Conservation (phyloP, 2,329 filamentous ascomycete genomes). For the Phaeosphaeriaceae sp. region DNA sequence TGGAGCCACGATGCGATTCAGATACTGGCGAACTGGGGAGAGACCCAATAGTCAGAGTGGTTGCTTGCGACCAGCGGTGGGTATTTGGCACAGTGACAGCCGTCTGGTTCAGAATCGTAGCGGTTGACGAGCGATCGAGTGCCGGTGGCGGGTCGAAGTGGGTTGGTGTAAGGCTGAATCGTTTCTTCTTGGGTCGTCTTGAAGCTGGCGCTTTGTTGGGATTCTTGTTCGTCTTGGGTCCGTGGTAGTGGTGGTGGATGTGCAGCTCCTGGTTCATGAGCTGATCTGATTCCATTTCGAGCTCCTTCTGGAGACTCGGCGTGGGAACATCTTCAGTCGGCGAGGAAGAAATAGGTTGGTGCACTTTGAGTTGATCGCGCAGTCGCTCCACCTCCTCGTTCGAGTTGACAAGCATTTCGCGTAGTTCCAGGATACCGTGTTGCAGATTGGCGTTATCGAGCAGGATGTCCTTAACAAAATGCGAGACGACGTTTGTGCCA, state of each 20-base stretch:
- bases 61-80: constrained; percentile 70
- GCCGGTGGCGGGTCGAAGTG: constrained; percentile 53
- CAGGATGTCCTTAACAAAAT: constrained; percentile 94
- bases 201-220: constrained; percentile 56
- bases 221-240: constrained; percentile 49
- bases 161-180: constrained; percentile 67
- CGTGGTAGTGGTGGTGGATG: constrained; percentile 92
- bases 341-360: constrained; percentile 68
- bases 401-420: constrained; percentile 87
- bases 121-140: constrained; percentile 56
- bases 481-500: constrained; percentile 79
- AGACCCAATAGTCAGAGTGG: constrained; percentile 72
- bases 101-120: constrained; percentile 69
- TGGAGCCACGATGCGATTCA: constrained; percentile 69
- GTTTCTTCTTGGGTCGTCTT: constrained; percentile 73
- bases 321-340: constrained; percentile 31
- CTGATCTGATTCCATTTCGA: constrained; percentile 55
- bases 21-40: constrained; percentile 83
- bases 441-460: constrained; percentile 96
- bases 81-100: constrained; percentile 64
- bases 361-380: constrained; percentile 79
- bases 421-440: constrained; percentile 86
- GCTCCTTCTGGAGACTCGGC: constrained; percentile 73
- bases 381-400: constrained; percentile 93
- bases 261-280: constrained; percentile 69